phyloP scores from a whole-genome alignment of 257 asterid genomes.

The Capsicum pubescens region DNA sequence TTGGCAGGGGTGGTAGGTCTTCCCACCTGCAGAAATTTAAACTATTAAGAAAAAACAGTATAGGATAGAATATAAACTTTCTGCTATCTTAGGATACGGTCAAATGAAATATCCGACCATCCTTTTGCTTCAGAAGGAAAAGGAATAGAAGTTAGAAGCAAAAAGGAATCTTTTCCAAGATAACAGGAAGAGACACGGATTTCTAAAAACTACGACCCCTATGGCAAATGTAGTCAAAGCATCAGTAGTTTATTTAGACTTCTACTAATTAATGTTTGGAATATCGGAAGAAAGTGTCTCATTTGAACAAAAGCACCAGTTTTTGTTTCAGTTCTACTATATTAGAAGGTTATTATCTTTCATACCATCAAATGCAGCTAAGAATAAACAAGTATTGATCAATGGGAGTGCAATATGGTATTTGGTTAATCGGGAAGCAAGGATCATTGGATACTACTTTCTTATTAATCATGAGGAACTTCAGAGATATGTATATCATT shows the following conservation, averaged over 20 bases:
- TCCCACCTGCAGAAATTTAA: conserved; percentile 18
- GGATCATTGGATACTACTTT: no score
- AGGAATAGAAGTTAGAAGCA: background rate
- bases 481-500: no score
- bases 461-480: no score
- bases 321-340: no score
- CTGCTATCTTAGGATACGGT: background rate
- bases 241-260: background rate
- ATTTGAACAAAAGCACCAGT: background rate
- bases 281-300: background rate
- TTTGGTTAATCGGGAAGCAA: no score
- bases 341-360: no score
- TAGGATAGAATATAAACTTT: background rate
- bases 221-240: conserved; percentile 15
- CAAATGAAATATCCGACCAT: conserved; percentile 14
- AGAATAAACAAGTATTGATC: no score
- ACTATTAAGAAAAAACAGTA: background rate
- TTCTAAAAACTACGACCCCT: conserved; percentile 13
- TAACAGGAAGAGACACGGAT: background rate
- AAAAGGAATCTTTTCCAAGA: background rate
- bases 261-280: background rate
- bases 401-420: no score
- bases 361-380: background rate
- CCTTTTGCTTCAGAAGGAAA: background rate
- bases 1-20: conserved; percentile 22